These are phyloP conservation scores for Penicillium sp. DNA, from an alignment of 2,329 filamentous ascomycete species.

Conservation along the genomic window DNA sequence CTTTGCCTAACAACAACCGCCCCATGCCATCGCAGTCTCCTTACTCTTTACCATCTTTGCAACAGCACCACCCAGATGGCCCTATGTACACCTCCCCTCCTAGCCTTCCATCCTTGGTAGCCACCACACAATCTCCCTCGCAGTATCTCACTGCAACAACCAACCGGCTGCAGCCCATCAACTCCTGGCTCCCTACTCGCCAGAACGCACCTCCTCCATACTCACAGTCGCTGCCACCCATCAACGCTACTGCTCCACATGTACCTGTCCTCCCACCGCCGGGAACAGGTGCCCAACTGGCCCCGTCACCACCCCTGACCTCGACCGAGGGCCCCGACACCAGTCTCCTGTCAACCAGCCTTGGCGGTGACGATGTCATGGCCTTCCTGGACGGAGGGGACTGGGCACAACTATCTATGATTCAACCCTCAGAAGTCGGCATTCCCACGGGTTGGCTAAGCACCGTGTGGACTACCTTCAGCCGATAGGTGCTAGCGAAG, in stretches of 20 bases:
- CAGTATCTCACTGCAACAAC: constrained; percentile 28
- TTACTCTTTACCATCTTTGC: constrained; percentile 37
- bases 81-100: constrained; percentile 34
- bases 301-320: constrained; percentile 32
- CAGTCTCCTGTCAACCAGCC: constrained; percentile 32
- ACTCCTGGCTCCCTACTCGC: constrained; percentile 38
- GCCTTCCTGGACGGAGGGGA: constrained; percentile 40
- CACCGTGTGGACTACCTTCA: constrained; percentile 36
- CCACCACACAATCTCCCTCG: constrained; percentile 29
- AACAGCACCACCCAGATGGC: constrained; percentile 35
- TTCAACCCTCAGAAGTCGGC: constrained; percentile 33
- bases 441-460: constrained; percentile 38
- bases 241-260: constrained; percentile 35
- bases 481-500: constrained; percentile 20
- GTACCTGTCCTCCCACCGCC: constrained; percentile 40
- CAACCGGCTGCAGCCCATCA: constrained; percentile 42
- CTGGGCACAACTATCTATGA: constrained; percentile 28
- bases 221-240: constrained; percentile 41
- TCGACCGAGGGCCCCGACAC: constrained; percentile 28
- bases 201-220: constrained; percentile 35
- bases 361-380: constrained; percentile 40
- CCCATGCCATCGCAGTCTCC: constrained; percentile 36
- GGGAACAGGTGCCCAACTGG: constrained; percentile 31
- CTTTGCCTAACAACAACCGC: constrained; percentile 34
- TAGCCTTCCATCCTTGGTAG: constrained; percentile 32